Base-by-base conservation (phyloP, 805 yeast species). In the Cyberlindnera americana region DNA sequence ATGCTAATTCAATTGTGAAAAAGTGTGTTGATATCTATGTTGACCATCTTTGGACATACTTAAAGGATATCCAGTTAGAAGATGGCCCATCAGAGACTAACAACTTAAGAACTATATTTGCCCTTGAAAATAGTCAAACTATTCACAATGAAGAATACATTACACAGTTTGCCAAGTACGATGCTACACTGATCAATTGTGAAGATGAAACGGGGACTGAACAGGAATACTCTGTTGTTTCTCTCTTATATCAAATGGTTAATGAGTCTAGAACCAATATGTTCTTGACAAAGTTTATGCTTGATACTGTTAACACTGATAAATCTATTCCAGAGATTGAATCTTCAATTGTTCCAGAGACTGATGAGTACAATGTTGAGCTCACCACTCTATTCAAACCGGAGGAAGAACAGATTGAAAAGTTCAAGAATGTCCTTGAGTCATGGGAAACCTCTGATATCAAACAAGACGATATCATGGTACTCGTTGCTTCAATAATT, bases 361-460 rank as follows among this genome's bases (percentile, higher is more conserved):
- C 46, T 23, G 50, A 52, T 24, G 48, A 41, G 21, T 43, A 39
- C 27, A 47, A 54, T 29, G 38, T 47, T 23, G 57, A 56, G 24
- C 33, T 61, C 21, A 41, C 49, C 17, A 52, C 63, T n/a, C 33
- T 62, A 19, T 53, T 61, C 37, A 49, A 56, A 25, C 60, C 65
- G 22, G 44, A 48, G 2, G 62, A 59, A 18, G 37, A 33, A 3
- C 54, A 55, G 27, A 56, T 56, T 24, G 43, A 36, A 5, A 43
- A 39, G 15, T 53, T 37, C 44, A 53, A 43, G 44, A 39, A 21
- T 42, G 45, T 32, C 16, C 49, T 46, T 37, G 57, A 46, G 29
- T 49, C 46, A 25, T 47, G 24, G 38, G 52, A 48, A 17, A 33
- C 48, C 6, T 40, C 48, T 15, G 38, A 35, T 3, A 38, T 56